phyloP scores from a whole-genome alignment of 192 early-diverging fungal genomes.

The Funneliformis mosseae region DNA sequence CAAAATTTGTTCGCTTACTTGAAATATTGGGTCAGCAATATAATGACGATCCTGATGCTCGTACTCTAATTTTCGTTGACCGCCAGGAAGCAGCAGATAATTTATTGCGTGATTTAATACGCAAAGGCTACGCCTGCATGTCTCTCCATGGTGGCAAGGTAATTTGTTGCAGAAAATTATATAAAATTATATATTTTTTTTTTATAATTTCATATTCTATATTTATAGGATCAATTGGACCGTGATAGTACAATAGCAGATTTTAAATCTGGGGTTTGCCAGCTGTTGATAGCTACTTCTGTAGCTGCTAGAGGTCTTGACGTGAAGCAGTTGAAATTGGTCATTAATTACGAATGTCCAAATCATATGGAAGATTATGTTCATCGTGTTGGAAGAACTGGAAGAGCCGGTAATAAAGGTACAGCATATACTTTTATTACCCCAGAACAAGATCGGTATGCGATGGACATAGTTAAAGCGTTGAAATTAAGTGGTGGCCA shows the following conservation, averaged over 20 bases:
- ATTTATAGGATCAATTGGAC: constrained; percentile 73
- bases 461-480: constrained; percentile 89
- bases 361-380: constrained; percentile 99
- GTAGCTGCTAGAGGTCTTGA: constrained; percentile 96
- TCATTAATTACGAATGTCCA: constrained; percentile 96
- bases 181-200: neutral
- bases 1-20: constrained; percentile 85
- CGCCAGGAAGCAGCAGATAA: constrained; percentile 94
- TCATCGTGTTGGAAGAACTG: constrained; percentile 96
- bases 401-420: constrained; percentile 97
- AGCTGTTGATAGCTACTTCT: constrained; percentile 94
- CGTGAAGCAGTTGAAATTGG: constrained; percentile 89
- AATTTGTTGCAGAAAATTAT: constrained; percentile 14
- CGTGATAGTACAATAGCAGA: constrained; percentile 92
- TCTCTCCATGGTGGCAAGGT: constrained; percentile 95
- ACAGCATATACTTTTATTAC: constrained; percentile 96
- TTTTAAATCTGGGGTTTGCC: constrained; percentile 88
- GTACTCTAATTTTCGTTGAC: constrained; percentile 92
- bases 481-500: constrained; percentile 75
- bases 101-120: constrained; percentile 80
- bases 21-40: constrained; percentile 86
- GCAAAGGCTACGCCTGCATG: constrained; percentile 84
- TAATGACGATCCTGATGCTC: constrained; percentile 67
- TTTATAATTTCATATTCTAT: neutral
- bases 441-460: constrained; percentile 91